Base-by-base conservation (phyloP, 164 flowering plant genomes). In the Euptelea pleiosperma region DNA sequence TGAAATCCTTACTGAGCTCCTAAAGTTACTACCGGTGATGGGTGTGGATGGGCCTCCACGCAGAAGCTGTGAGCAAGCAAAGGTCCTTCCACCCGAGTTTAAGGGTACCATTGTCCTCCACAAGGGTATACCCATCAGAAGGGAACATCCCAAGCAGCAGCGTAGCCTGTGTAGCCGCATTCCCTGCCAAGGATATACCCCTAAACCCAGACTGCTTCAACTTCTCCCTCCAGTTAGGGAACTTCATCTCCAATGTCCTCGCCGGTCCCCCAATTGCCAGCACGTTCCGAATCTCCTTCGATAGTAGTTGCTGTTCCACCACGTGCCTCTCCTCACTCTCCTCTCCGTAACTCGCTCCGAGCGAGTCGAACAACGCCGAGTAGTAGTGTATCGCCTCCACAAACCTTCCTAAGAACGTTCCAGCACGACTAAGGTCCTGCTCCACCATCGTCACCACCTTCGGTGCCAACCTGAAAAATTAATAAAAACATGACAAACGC, bases 1-100 rank as follows among this genome's bases (percentile, higher is more conserved):
- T n/a, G n/a, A n/a, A n/a, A n/a, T n/a, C n/a, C n/a, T n/a, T n/a
- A n/a, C n/a, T n/a, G n/a, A n/a, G n/a, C n/a, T n/a, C n/a, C n/a
- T n/a, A n/a, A n/a, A n/a, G n/a, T n/a, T n/a, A n/a, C n/a, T n/a
- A n/a, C n/a, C n/a, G n/a, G n/a, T n/a, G n/a, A n/a, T n/a, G n/a
- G 52, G 26, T 45, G 19, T 66, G 78, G 34, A 72, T 73, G 15
- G 96, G 99, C 47, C 82, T 67, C 99, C 99, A 94, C 3, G 98
- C 99, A 14, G 99, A 94, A 10, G 98, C 97, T 14, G 98, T 91
- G 37, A 94, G 96, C 78, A 94, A 66, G 60, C 82, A 87, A 35
- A 91, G 93, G 49, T 94, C 99, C 62, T 87, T 94, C 99, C 99
- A 94, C 1, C 99, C 98, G 14, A 94, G 92, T 71, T 87, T 94